A percentile compares a stretch with the other conserved stretches of the same genome.
Conservation (phyloP, 345 rosid genomes). For the Viola odorata region DNA sequence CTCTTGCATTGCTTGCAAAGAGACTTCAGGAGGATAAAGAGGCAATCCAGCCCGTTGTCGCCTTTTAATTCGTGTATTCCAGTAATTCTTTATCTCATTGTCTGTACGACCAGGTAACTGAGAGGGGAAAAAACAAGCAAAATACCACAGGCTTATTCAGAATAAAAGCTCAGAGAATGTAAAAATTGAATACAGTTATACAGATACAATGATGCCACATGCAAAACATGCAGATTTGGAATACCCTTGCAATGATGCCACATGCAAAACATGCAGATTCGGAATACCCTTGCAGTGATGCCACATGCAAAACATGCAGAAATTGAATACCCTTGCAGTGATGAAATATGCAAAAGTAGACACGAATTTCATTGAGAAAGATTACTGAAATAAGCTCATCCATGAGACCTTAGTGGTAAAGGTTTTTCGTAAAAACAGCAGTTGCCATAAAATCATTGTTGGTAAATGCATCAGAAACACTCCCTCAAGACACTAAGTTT, state of each 20-base stretch:
- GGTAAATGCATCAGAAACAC: not conserved
- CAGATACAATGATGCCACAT: not conserved
- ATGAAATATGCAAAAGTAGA: no score
- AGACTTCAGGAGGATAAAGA: constrained; percentile 81
- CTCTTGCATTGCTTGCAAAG: constrained; percentile 55
- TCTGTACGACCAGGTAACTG: constrained; percentile 99
- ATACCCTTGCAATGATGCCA: not conserved
- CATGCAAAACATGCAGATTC: no score
- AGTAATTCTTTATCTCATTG: constrained; percentile 97
- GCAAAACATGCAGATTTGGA: no score
- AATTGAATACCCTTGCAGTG: not conserved
- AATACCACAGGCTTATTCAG: not conserved
- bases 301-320: not conserved
- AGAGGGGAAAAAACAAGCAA: constrained; percentile 5
- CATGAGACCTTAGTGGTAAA: not conserved
- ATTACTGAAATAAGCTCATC: not conserved
- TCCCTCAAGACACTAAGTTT: not conserved
- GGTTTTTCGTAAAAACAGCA: no score
- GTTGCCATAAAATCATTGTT: no score
- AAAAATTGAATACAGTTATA: not conserved
- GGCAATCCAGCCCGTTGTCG: constrained; percentile 95
- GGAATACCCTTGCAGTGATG: not conserved
- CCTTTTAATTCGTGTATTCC: constrained; percentile 96
- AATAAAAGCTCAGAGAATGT: not conserved
- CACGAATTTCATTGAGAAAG: not conserved